These are phyloP conservation scores for Umbelopsis sp. DNA, from an alignment of 192 early-diverging fungal genomes.

Conservation along the genomic window DNA sequence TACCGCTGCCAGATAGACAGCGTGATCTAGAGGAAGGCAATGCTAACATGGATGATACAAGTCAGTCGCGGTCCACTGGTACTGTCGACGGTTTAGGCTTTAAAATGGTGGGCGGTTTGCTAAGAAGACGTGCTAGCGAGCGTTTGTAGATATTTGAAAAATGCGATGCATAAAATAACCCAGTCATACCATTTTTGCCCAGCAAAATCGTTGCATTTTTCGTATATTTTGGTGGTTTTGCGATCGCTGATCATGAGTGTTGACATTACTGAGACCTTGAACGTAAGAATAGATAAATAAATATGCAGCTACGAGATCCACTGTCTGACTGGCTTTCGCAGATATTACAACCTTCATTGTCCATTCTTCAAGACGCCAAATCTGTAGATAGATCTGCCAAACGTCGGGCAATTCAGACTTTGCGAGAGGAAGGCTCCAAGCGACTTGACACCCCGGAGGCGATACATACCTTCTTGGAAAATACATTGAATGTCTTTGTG, in stretches of 20 bases:
- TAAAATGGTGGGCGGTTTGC: neutral
- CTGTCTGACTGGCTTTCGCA: neutral
- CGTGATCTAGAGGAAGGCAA: slow-evolving; percentile 14
- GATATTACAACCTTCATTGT: neutral
- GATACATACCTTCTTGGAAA: neutral
- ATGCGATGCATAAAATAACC: neutral
- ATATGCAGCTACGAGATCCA: too few relatives aligned
- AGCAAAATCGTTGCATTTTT: neutral
- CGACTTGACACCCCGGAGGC: neutral
- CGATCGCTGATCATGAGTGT: too few relatives aligned
- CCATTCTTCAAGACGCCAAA: neutral
- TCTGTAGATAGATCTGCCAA: slow-evolving; percentile 2
- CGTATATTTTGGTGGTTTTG: too few relatives aligned
- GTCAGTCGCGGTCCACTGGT: neutral
- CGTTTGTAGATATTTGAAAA: neutral
- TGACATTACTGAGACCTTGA: too few relatives aligned
- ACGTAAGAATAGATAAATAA: too few relatives aligned
- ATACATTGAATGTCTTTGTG: neutral
- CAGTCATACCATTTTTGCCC: neutral
- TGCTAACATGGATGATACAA: slow-evolving; percentile 1
- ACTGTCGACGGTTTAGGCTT: neutral
- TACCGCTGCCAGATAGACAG: slow-evolving; percentile 15
- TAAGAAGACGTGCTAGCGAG: slow-evolving; percentile 16
- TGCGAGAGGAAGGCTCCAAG: neutral
- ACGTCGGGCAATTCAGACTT: neutral